phyloP scores from a whole-genome alignment of 2,329 filamentous ascomycete species.

The Colletotrichum tropicicola region DNA sequence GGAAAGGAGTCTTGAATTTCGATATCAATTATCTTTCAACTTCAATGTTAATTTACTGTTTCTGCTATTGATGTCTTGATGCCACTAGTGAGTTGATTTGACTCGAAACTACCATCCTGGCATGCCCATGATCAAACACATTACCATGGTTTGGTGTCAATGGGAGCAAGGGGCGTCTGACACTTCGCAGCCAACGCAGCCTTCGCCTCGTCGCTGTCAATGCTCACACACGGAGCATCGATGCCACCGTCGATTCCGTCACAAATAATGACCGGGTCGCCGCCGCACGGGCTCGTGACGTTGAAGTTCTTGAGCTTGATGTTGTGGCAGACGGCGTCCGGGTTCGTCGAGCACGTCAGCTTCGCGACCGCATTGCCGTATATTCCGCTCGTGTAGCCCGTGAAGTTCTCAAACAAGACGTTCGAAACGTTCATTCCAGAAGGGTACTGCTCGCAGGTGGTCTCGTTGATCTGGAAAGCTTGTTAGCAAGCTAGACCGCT shows the following conservation, averaged over 20 bases:
- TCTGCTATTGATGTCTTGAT: no score
- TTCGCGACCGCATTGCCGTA: conserved; percentile 63
- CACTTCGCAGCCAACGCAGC: conserved; percentile 21
- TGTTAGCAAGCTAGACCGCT: not conserved
- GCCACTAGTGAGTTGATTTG: no score
- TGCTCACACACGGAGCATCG: conserved; percentile 41
- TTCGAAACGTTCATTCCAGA: conserved; percentile 67
- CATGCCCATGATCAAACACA: no score
- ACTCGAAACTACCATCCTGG: no score
- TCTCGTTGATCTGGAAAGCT: conserved; percentile 45
- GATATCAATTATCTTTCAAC: not conserved
- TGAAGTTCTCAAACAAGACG: conserved; percentile 66
- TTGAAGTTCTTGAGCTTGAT: conserved; percentile 65
- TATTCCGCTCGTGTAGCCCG: conserved; percentile 64
- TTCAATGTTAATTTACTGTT: no score
- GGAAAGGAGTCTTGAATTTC: not conserved
- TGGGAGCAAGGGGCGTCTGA: conserved; percentile 11
- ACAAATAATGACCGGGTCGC: conserved; percentile 56
- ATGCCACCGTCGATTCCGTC: conserved; percentile 53
- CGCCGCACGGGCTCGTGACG: conserved; percentile 58
- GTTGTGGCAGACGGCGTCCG: conserved; percentile 62
- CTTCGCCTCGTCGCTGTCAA: conserved; percentile 20
- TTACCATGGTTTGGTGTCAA: conserved; percentile 16
- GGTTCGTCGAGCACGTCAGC: conserved; percentile 62
- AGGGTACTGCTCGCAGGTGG: conserved; percentile 60